A percentile compares a stretch with the other conserved stretches of the same genome.
Conservation (phyloP, 2,329 filamentous ascomycete genomes). For the Stagonosporopsis vannaccii region DNA sequence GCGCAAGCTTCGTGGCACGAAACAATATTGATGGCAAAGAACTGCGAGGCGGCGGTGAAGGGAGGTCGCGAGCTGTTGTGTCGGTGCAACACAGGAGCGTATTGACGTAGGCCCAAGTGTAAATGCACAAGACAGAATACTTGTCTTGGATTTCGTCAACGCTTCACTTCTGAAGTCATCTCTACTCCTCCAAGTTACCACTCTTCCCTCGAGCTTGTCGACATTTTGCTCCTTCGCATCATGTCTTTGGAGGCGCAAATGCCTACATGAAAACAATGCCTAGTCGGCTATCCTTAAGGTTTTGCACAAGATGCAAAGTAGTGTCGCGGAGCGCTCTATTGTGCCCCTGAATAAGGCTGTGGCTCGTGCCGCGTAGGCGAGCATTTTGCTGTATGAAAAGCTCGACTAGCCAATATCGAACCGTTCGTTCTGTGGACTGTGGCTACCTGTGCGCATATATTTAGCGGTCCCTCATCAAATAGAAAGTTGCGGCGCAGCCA, state of each 20-base stretch:
- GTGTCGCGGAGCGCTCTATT: not conserved
- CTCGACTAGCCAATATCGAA: constrained; percentile 11
- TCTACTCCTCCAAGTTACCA: too few species aligned
- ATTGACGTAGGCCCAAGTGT: too few species aligned
- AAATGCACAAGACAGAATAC: too few species aligned
- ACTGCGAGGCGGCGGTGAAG: too few species aligned
- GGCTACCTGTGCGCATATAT: constrained; percentile 10
- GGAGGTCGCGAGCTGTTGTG: too few species aligned
- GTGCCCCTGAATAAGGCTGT: constrained; percentile 2
- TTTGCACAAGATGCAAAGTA: not conserved
- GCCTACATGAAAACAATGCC: not conserved
- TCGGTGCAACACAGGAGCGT: too few species aligned
- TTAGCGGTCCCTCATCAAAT: not conserved
- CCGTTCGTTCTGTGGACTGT: constrained; percentile 3
- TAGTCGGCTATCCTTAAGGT: not conserved
- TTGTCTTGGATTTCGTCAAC: too few species aligned
- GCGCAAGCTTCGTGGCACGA: too few species aligned
- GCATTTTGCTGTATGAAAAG: constrained; percentile 2
- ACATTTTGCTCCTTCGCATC: not conserved
- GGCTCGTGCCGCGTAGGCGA: constrained; percentile 18
- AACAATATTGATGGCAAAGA: too few species aligned
- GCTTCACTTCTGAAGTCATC: too few species aligned
- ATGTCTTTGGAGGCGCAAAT: not conserved
- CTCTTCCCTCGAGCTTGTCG: too few species aligned
- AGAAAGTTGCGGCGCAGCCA: not conserved